Percentiles rank a stretch among this genome's conserved stretches.
phyloP scores from a whole-genome alignment of 2,329 filamentous ascomycete genomes.

The Parastagonospora avenae region DNA sequence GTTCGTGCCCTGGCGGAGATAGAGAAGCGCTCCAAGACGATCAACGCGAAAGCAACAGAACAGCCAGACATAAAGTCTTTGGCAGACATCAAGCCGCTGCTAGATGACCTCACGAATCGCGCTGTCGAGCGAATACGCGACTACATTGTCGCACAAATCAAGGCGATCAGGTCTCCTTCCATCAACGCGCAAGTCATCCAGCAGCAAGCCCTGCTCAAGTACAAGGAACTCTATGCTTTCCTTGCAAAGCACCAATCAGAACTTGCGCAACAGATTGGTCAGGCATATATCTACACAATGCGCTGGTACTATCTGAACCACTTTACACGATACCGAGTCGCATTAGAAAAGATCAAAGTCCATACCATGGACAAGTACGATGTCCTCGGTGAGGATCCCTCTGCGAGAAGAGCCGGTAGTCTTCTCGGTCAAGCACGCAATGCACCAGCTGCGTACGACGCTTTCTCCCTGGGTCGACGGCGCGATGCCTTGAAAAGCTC shows the following conservation, averaged over 20 bases:
- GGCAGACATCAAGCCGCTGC: slow-evolving; percentile 80
- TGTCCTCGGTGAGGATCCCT: slow-evolving; percentile 78
- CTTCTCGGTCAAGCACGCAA: slow-evolving; percentile 35
- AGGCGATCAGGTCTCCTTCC: slow-evolving; percentile 88
- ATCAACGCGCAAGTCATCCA: slow-evolving; percentile 98
- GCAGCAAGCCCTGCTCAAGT: slow-evolving; percentile 85
- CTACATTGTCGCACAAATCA: slow-evolving; percentile 92
- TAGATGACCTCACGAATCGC: slow-evolving; percentile 84
- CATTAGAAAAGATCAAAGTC: slow-evolving; percentile 82
- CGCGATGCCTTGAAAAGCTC: slow-evolving; percentile 78
- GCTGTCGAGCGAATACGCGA: slow-evolving; percentile 94
- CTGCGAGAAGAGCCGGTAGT: slow-evolving; percentile 63
- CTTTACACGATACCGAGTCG: slow-evolving; percentile 84
- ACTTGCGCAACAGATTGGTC: slow-evolving; percentile 87
- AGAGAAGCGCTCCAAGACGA: slow-evolving; percentile 74
- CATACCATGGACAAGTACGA: slow-evolving; percentile 84
- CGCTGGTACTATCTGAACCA: slow-evolving; percentile 96
- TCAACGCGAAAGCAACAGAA: slow-evolving; percentile 71
- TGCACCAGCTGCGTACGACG: slow-evolving; percentile 72
- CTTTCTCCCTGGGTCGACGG: slow-evolving; percentile 85
- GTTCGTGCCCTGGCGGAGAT: slow-evolving; percentile 81
- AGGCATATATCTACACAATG: slow-evolving; percentile 98
- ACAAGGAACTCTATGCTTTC: slow-evolving; percentile 87
- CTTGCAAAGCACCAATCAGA: slow-evolving; percentile 78
- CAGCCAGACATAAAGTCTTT: slow-evolving; percentile 70